Base-by-base conservation (phyloP, 1,139 yeast species). In the Suhomyces bribrorum region DNA sequence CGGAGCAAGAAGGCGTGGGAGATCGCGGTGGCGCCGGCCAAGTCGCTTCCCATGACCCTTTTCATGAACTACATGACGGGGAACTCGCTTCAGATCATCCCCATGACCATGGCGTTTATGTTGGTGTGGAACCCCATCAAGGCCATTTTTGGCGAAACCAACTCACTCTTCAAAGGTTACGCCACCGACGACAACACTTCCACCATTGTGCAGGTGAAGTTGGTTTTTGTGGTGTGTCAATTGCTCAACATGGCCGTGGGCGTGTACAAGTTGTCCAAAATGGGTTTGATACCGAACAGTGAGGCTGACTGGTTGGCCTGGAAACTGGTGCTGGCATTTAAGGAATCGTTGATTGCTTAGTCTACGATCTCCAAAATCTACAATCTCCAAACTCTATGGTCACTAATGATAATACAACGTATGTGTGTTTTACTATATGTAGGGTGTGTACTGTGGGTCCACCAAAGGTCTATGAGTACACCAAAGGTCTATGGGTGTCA, bases 51-150 rank as follows among this genome's bases (percentile, higher is more conserved):
- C 5, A 86, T 89, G 95, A 92, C 88, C 53, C 59, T 86, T 42
- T 67, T 88, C 40, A 88, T 92, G 96, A 81, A 90, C 44, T 92
- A 88, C 61, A 87, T 92, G 89, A 81, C 96, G 2, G 98, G 98
- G 23, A 85, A 86, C 53, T 81, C 95, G 5, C 66, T 92, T 20
- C 97, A 92, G 54, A 75, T 92, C 47, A 89, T 92, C 43, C 94
- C 97, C 5, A 84, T 92, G 40, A 84, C 89, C 64, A 90, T 89
- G 87, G 86, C 96, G 0, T 62, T 86, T 29, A 87, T 85, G 88
- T 69, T 92, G 53, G 79, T 92, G 48, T 76, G 83, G 50, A 83
- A 80, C 32, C 95, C 97, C 0, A 53, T 87, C 29, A 83, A 79
- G 52, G 87, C 95, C 24, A 81, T 92, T 2, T 61, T 83, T 34